Evolutionary conservation across 1,139 yeast species (phyloP), one percentile per base, ranked within the genome.

Genomic region (Candida sojae): DNA sequence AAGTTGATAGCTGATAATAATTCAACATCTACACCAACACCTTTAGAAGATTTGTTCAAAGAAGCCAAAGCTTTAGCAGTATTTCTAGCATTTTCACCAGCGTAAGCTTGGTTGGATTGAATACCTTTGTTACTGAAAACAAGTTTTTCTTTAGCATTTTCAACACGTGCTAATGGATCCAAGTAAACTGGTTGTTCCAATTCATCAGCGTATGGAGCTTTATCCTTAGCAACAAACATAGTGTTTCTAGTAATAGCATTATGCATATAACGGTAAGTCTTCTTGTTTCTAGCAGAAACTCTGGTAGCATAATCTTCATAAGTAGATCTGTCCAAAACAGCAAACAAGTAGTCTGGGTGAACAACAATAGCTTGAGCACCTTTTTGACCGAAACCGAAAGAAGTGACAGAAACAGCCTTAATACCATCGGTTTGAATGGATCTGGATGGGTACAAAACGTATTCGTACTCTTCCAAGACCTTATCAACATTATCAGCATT

Each of bases 311-410:
- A 93, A 25, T 75, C 72, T 59, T 83, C 76, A 70, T 90, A 93
- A 57, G 86, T 79, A 34, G 74, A 64, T 71, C 81, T 80, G 65
- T 86, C 86, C 66, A 93, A 80, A 39, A 90, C 83, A 54, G 96
- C 96, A 66, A 75, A 90, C 73, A 93, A 80, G 82, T 91, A 93
- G 73, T 93, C 97, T 54, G 97, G 88, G 74, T 92, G 96, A 56
- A 93, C 80, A 51, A 86, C 88, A 68, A 93, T 73, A 46, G 97
- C 96, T 72, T 91, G 96, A 49, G 93, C 99, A 75, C 99, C 99
- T 81, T 93, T 93, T 78, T 93, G 99, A 68, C 99, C 99, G 70
- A 93, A 93, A 68, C 99, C 99, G 69, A 93, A 93, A 6, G 99
- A 93, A 10, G 98, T 93, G 46, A 93, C 84, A 38, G 97, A 89